Evolutionary conservation across 148 eudicot genomes (phyloP), one percentile per base, ranked within the genome.

Genomic region (Camellia lanceoleosa): DNA sequence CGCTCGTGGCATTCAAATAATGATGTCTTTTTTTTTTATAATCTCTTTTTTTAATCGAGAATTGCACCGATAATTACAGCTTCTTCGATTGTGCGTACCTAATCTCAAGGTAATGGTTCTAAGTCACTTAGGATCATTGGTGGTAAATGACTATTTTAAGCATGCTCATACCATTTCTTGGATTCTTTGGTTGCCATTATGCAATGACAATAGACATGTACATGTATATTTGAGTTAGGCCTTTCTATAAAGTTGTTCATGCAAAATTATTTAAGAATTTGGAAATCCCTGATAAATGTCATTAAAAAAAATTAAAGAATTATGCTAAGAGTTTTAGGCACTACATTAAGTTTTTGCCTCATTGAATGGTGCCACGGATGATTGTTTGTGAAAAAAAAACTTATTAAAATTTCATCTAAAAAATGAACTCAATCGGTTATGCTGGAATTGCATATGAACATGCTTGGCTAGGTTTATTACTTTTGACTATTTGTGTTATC

Each of bases 81-180:
- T 30, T 30, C 38, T 30, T 30, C 38, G 1, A 30, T 30, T 72
- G 92, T 94, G 15, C 92, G 86, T 94, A 74, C 98, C 98, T 80
- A 94, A 94, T 85, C 98, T 94, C 77, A 94, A 94, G 98, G 98
- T 94, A 86, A 51, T 51, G 61, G 15, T 58, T 58, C 61, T 10
- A 58, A 58, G 3, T 58, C 13, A 1, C 13, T 58, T 9, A 58
- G 61, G 13, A 15, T 13, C 61, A 10, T 58, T 58, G 3, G 10
- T 58, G 16, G 61, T 58, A 58, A 1, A 30, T 30, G 38, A 30
- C 38, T 30, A 30, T 30, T 30, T 30, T 30, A 30, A 30, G 38
- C 38, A 30, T 30, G 38, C 38, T 30, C 38, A 30, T 30, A 30
- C 38, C 38, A 30, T 30, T 30, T 30, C 38, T 30, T 30, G 38